phyloP scores from a whole-genome alignment of 2,329 filamentous ascomycete genomes.

The Claviceps pazoutovae region DNA sequence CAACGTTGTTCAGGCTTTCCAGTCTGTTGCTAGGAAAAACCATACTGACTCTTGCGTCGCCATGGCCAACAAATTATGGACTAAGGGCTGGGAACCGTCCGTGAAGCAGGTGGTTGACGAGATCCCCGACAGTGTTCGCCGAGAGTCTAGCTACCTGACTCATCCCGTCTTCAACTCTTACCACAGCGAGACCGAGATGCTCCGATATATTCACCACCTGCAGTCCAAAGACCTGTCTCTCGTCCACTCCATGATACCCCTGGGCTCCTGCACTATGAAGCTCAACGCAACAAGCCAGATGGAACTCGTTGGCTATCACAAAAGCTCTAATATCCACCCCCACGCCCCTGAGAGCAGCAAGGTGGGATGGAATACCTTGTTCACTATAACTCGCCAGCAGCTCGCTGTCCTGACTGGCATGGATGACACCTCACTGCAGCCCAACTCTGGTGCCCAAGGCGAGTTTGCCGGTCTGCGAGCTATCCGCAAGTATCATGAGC shows the following conservation, averaged over 20 bases:
- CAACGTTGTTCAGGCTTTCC: conserved; percentile 12
- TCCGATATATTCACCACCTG: conserved; percentile 86
- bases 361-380: conserved; percentile 55
- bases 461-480: conserved; percentile 84
- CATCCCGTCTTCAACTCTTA: conserved; percentile 92
- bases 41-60: conserved; percentile 10
- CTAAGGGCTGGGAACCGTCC: conserved; percentile 19
- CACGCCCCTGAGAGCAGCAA: conserved; percentile 53
- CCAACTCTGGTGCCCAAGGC: conserved; percentile 91
- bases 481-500: conserved; percentile 72
- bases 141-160: conserved; percentile 64
- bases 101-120: conserved; percentile 22
- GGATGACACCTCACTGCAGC: conserved; percentile 77
- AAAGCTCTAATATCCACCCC: conserved; percentile 70
- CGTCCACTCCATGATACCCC: conserved; percentile 92
- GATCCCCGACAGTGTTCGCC: conserved; percentile 47
- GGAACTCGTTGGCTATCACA: conserved; percentile 66
- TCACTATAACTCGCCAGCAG: conserved; percentile 59
- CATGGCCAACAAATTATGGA: conserved; percentile 27
- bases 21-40: conserved; percentile 15
- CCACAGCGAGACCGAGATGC: conserved; percentile 86
- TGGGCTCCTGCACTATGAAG: conserved; percentile 98
- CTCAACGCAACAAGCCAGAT: conserved; percentile 90
- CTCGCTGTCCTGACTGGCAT: conserved; percentile 78
- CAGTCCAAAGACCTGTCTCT: conserved; percentile 90